A percentile compares a stretch with the other conserved stretches of the same genome.
Evolutionary conservation across 2,329 filamentous ascomycete genomes (phyloP).

Genomic region (Fusarium annulatum): DNA sequence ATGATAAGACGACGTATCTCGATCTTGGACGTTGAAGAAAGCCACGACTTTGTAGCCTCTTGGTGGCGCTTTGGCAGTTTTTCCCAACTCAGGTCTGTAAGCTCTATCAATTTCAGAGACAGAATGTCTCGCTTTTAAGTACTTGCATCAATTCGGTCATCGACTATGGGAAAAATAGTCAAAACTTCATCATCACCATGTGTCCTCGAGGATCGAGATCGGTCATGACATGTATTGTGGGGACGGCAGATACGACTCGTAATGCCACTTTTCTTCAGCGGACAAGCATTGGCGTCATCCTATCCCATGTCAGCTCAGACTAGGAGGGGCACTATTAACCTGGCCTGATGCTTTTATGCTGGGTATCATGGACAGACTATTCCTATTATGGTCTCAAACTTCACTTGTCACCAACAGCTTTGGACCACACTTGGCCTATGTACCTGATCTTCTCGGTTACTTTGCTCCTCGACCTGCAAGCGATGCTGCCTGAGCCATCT

Average conservation of each 20-base stretch:
- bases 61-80: background rate
- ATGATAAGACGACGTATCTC: conserved; percentile 41
- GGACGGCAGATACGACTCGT: conserved; percentile 27
- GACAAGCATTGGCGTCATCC: conserved; percentile 26
- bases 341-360: conserved; percentile 18
- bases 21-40: conserved; percentile 12
- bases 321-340: conserved; percentile 28
- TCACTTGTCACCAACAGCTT: conserved; percentile 8
- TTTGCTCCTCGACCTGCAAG: conserved; percentile 67
- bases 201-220: conserved; percentile 4
- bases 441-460: conserved; percentile 44
- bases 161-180: background rate
- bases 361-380: conserved; percentile 38
- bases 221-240: conserved; percentile 31
- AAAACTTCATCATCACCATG: conserved; percentile 21
- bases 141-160: background rate
- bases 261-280: conserved; percentile 32
- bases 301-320: conserved; percentile 2
- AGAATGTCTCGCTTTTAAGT: background rate
- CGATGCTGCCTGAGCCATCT: conserved; percentile 64
- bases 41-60: conserved; percentile 6
- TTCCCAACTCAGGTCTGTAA: background rate
- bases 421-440: conserved; percentile 9
- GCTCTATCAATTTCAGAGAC: background rate
- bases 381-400: conserved; percentile 22